Evolutionary conservation across 2,329 filamentous ascomycete species (phyloP).

Genomic region (Penicillium sp.): DNA sequence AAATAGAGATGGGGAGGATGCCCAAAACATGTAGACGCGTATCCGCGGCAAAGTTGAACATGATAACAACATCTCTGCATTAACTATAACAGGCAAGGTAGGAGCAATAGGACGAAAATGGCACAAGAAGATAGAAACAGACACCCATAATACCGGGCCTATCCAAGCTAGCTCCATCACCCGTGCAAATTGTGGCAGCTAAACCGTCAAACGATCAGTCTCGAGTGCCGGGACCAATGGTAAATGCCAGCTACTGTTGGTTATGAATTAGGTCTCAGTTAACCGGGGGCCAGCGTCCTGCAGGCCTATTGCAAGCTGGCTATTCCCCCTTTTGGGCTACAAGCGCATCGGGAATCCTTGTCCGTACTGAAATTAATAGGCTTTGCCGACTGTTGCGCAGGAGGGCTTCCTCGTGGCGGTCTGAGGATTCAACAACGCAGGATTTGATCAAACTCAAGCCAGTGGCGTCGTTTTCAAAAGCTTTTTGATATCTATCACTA

Average conservation of each 20-base stretch:
- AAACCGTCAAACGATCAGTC: not conserved
- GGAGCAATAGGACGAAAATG: not conserved
- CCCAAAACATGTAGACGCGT: not conserved
- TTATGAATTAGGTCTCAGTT: not conserved
- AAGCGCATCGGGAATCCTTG: not conserved
- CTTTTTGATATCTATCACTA: not conserved
- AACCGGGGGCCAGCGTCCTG: not conserved
- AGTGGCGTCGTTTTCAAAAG: not conserved
- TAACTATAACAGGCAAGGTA: not conserved
- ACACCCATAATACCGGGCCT: not conserved
- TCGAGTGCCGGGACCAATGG: not conserved
- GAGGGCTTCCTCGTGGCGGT: slow-evolving; percentile 1
- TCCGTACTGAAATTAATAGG: not conserved
- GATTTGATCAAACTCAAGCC: not conserved
- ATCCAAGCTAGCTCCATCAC: not conserved
- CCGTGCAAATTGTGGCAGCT: not conserved
- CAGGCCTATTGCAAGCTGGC: not conserved
- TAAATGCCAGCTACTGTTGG: not conserved
- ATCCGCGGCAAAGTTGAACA: not conserved
- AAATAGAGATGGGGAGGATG: not conserved
- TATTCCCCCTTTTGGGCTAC: not conserved
- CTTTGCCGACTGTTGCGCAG: not conserved
- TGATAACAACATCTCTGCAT: not conserved
- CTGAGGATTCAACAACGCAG: not conserved
- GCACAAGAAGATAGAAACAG: not conserved